Evolutionary conservation across 805 yeast species (phyloP), one percentile per base, ranked within the genome.

Genomic region (Yarrowia sp.): DNA sequence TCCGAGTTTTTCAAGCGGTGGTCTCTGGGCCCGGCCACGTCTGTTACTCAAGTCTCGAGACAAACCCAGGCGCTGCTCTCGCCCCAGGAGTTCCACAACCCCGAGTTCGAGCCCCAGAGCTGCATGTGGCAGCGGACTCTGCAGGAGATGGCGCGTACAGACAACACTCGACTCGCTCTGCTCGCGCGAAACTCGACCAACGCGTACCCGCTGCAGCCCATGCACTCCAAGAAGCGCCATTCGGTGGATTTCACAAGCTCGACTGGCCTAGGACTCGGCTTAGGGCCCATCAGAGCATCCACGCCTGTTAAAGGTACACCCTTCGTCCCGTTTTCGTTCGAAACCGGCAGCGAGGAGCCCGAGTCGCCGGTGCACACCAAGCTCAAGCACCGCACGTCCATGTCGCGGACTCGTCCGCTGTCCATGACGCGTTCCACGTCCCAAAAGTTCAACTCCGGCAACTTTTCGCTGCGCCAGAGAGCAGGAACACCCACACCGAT

Each of bases 81-180:
- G 16, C 55, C 55, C 32, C 58, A 51, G 24, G 58, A 51, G 58
- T 51, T 51, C 42, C 41, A 51, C 22, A 12, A 42, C 7, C 24
- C 22, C 41, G 58, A 51, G 42, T 33, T 35, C 22, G 42, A 33
- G 4, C 35, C 51, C 35, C 58, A 51, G n/a, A 24, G 32, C 6
- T 51, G 58, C 36, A 22, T 18, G 22, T 55, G 61, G 61, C 61
- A 55, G 29, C 21, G 47, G 12, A 55, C 61, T 6, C 61, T 55
- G 13, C 61, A 55, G 36, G 61, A 55, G n/a, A 38, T 55, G 61
- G 61, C 61, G 6, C 61, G 61, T 4, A 55, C 61, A 4, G 61
- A 55, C n/a, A 55, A 55, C 36, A 55, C 47, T 9, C 46, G 61
- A 8, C 47, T 55, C 36, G 61, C 61, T 2, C 38, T 55, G 19